Conservation (phyloP, 2,329 filamentous ascomycete species). For the Trichoderma atroviride region DNA sequence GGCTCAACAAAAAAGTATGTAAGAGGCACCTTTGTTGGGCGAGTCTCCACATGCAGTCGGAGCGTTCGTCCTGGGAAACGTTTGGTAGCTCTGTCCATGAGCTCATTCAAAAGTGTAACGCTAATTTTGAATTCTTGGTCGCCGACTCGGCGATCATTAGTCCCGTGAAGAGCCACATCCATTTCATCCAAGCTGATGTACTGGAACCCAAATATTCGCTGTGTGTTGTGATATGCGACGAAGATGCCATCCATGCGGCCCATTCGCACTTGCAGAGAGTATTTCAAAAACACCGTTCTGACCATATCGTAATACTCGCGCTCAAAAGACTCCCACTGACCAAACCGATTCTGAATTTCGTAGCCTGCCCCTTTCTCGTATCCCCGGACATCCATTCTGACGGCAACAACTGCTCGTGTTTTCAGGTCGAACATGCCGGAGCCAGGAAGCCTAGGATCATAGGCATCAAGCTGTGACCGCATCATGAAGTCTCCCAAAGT, state of each 20-base stretch:
- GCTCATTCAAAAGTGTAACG: constrained; percentile 74
- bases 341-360: constrained; percentile 75
- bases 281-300: constrained; percentile 90
- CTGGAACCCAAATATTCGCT: constrained; percentile 96
- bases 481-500: constrained; percentile 86
- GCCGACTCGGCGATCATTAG: constrained; percentile 66
- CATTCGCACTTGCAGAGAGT: constrained; percentile 94
- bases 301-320: constrained; percentile 98
- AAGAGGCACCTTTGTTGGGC: constrained; percentile 59
- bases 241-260: constrained; percentile 99
- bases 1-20: constrained; percentile 94
- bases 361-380: constrained; percentile 80
- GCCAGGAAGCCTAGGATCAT: constrained; percentile 83
- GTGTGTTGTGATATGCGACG: constrained; percentile 91
- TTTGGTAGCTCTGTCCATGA: constrained; percentile 73
- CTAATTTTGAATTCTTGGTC: constrained; percentile 86
- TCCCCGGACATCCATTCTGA: constrained; percentile 80
- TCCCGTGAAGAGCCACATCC: constrained; percentile 87
- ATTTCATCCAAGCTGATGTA: constrained; percentile 87
- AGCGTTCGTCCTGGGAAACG: constrained; percentile 77
- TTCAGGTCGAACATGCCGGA: constrained; percentile 96
- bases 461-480: constrained; percentile 90
- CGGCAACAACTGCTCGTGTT: constrained; percentile 85
- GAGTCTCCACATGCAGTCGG: constrained; percentile 80
- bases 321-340: constrained; percentile 88